A percentile compares a stretch with the other conserved stretches of the same genome.
These are phyloP conservation scores for Sugiyamaella pinicola DNA, from an alignment of 1,139 yeast genomes.

Conservation along the genomic window DNA sequence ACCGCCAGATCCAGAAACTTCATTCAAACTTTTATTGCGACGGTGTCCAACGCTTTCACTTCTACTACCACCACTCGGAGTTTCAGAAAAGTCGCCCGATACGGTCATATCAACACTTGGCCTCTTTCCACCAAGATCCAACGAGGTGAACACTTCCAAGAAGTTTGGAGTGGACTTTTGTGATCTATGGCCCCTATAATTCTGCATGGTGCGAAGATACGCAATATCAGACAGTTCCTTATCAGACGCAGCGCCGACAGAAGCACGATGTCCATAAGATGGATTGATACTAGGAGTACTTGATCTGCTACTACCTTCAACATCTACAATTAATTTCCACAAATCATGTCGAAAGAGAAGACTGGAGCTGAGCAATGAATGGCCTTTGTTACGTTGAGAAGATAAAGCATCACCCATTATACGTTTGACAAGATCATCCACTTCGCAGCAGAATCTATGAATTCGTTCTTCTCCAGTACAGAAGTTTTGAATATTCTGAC, in stretches of 20 bases:
- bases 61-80: neutral
- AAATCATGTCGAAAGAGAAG: constrained; percentile 34
- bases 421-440: constrained; percentile 40
- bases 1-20: constrained; percentile 21
- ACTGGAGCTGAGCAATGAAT: constrained; percentile 36
- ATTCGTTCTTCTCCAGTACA: constrained; percentile 44
- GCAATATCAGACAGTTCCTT: constrained; percentile 19
- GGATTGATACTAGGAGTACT: constrained; percentile 28
- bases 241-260: constrained; percentile 25
- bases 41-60: constrained; percentile 29
- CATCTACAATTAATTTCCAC: constrained; percentile 36
- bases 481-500: constrained; percentile 41
- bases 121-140: constrained; percentile 26
- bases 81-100: neutral
- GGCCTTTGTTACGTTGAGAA: constrained; percentile 33
- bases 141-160: constrained; percentile 34
- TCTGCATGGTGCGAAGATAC: constrained; percentile 15
- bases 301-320: constrained; percentile 33
- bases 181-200: constrained; percentile 31
- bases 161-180: constrained; percentile 37
- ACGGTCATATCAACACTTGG: neutral
- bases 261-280: constrained; percentile 22
- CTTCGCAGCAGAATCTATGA: constrained; percentile 43
- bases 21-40: constrained; percentile 36
- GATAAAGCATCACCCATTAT: constrained; percentile 40